Conservation (phyloP, 441 rosid genomes). For the Aquilaria agallochum region DNA sequence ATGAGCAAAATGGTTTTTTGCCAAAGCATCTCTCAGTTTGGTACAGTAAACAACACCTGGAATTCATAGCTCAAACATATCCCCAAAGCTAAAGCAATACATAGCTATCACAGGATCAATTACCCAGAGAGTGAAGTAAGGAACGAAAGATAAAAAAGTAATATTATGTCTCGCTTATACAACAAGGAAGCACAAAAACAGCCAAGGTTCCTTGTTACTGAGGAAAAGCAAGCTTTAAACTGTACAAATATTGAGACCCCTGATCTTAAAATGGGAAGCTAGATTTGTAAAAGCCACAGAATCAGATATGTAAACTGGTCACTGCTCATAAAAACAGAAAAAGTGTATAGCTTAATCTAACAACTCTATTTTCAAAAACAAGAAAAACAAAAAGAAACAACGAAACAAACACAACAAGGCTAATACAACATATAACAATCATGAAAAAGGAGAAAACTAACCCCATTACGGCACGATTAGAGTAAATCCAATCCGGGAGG, state of each 20-base stretch:
- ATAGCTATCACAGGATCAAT: conserved; percentile 16
- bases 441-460: conserved; percentile 29
- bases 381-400: conserved; percentile 2
- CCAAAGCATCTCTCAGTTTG: conserved; percentile 28
- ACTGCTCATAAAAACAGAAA: background rate
- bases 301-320: background rate
- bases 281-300: background rate
- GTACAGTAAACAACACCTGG: conserved; percentile 21
- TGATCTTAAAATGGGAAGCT: background rate
- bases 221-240: conserved; percentile 12
- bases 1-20: conserved; percentile 30
- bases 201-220: conserved; percentile 31
- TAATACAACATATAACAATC: background rate
- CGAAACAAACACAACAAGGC: too few species aligned
- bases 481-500: conserved; percentile 58
- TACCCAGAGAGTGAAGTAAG: conserved; percentile 31
- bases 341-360: background rate
- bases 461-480: conserved; percentile 64
- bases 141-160: conserved; percentile 19
- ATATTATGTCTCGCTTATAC: conserved; percentile 31
- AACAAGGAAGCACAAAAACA: conserved; percentile 35
- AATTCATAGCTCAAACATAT: conserved; percentile 23
- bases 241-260: conserved; percentile 1
- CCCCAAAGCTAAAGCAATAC: conserved; percentile 21
- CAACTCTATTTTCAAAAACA: too few species aligned